phyloP scores from a whole-genome alignment of 2,329 filamentous ascomycete genomes.

The Cytospora chrysosperma region DNA sequence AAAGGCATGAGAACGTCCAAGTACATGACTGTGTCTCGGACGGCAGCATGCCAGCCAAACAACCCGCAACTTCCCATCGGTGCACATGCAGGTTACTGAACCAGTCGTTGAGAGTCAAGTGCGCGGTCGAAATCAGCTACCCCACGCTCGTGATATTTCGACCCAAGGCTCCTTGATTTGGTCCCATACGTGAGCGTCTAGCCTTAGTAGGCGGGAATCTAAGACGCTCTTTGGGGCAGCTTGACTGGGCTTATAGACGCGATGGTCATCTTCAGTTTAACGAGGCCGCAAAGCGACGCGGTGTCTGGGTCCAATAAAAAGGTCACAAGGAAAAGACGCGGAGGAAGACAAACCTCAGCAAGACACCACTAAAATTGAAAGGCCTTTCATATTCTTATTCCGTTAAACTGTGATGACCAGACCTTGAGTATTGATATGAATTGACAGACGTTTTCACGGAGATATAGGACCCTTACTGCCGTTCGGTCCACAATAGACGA shows the following conservation, averaged over 20 bases:
- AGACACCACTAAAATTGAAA: background rate
- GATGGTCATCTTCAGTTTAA: background rate
- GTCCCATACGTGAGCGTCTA: background rate
- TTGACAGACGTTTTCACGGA: background rate
- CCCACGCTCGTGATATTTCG: background rate
- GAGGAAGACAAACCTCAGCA: background rate
- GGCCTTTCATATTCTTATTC: background rate
- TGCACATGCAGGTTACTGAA: background rate
- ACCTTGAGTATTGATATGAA: background rate
- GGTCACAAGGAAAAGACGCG: background rate
- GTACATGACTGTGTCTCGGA: conserved; percentile 1
- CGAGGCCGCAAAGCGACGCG: background rate
- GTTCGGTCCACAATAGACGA: background rate
- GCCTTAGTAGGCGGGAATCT: background rate
- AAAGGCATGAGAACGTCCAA: conserved; percentile 6
- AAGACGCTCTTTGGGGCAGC: background rate
- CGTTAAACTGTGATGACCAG: background rate
- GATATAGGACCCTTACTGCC: background rate
- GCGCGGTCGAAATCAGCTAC: background rate
- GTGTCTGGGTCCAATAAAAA: background rate
- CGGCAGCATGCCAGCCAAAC: background rate
- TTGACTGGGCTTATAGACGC: background rate
- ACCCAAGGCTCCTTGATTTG: background rate
- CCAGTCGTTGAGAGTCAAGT: background rate
- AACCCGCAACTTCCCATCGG: background rate